phyloP scores from a whole-genome alignment of 352 stramenopile species.

The Aphanomyces cochlioides region DNA sequence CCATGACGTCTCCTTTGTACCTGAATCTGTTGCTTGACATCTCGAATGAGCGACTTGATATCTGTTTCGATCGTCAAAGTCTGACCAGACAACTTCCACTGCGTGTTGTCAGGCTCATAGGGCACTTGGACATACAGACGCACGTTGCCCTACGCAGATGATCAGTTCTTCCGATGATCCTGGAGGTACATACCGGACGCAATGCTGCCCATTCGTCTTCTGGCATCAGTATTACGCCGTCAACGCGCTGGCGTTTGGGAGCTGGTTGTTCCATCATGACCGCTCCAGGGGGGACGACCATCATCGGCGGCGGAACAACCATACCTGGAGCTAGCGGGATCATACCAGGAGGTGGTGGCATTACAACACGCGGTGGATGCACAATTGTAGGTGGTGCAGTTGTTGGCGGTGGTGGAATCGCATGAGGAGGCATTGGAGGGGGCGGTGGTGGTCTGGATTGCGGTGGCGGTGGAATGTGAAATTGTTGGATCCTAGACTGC shows the following conservation, averaged over 20 bases:
- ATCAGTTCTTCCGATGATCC: conserved; percentile 21
- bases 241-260: conserved; percentile 67
- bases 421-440: not conserved
- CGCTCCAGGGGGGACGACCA: not conserved
- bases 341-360: not conserved
- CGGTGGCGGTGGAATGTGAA: conserved; percentile 26
- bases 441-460: conserved; percentile 2
- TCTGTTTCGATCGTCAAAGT: conserved; percentile 85
- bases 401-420: conserved; percentile 19
- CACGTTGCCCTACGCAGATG: conserved; percentile 47
- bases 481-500: not conserved
- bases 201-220: conserved; percentile 73
- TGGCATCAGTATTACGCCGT: conserved; percentile 56
- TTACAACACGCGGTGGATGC: no score
- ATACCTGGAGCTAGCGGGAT: conserved; percentile 31
- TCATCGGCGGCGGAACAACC: not conserved
- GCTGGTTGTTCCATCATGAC: conserved; percentile 46
- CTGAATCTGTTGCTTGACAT: conserved; percentile 62
- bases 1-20: no score
- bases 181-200: conserved; percentile 55
- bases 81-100: conserved; percentile 93
- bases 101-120: conserved; percentile 81
- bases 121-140: conserved; percentile 76
- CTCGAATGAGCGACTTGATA: conserved; percentile 86
- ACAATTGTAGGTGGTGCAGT: no score